A percentile compares a stretch with the other conserved stretches of the same genome.
These are phyloP conservation scores for Taphrina pruni DNA, from an alignment of 1,139 yeast genomes.

Conservation along the genomic window DNA sequence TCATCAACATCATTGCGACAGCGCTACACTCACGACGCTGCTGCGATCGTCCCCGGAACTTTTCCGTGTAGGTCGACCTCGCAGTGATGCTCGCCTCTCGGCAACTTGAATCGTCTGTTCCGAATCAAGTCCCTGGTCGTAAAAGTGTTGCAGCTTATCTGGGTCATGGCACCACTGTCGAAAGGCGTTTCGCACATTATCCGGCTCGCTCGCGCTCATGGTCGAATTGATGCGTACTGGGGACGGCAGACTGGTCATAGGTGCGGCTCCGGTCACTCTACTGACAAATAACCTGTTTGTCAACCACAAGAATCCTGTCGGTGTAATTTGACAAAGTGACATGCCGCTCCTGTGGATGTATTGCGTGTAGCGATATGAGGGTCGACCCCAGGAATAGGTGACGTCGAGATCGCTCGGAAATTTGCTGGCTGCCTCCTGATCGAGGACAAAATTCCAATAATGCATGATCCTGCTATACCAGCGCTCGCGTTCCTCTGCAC, in stretches of 20 bases:
- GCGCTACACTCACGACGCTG: constrained; percentile 9
- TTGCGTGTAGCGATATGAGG: constrained; percentile 80
- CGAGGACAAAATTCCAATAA: constrained; percentile 75
- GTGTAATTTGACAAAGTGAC: constrained; percentile 84
- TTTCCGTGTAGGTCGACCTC: constrained; percentile 3
- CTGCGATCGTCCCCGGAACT: constrained; percentile 26
- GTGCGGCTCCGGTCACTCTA: constrained; percentile 28
- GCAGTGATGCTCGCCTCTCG: background rate
- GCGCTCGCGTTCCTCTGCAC: constrained; percentile 50
- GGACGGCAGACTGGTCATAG: constrained; percentile 27
- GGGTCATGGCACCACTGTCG: constrained; percentile 28
- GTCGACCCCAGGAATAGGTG: constrained; percentile 89
- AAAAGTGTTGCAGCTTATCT: constrained; percentile 31
- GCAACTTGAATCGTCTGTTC: background rate
- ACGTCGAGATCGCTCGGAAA: constrained; percentile 57
- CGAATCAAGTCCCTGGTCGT: constrained; percentile 12
- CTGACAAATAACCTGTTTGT: constrained; percentile 43
- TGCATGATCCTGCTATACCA: constrained; percentile 69
- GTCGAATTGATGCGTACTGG: constrained; percentile 22
- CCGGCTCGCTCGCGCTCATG: constrained; percentile 32
- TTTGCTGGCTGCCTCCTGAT: constrained; percentile 65
- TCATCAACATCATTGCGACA: background rate
- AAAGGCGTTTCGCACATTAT: constrained; percentile 30
- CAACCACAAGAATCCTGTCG: constrained; percentile 52
- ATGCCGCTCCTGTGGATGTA: constrained; percentile 89